These are phyloP conservation scores for Diplodia mutila DNA, from an alignment of 2,329 filamentous ascomycete genomes.

Conservation along the genomic window DNA sequence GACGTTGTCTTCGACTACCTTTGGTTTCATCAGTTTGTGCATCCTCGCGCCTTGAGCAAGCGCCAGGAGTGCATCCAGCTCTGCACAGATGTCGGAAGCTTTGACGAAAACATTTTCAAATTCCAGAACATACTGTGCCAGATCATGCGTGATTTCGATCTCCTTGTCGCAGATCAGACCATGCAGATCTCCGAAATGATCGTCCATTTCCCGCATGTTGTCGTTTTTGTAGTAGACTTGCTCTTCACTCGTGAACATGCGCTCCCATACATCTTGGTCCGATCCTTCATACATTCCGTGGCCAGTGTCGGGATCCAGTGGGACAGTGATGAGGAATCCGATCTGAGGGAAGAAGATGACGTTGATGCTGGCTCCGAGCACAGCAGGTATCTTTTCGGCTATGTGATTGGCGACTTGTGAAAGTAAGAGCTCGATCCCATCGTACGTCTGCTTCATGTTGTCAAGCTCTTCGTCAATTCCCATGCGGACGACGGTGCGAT, in stretches of 20 bases:
- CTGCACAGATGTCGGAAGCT: slow-evolving; percentile 80
- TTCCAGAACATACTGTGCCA: slow-evolving; percentile 71
- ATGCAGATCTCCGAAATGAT: slow-evolving; percentile 81
- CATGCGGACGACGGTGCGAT: slow-evolving; percentile 71
- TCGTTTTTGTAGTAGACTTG: slow-evolving; percentile 82
- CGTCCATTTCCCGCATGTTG: slow-evolving; percentile 79
- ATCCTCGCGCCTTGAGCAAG: slow-evolving; percentile 75
- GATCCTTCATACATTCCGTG: slow-evolving; percentile 66
- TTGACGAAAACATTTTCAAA: slow-evolving; percentile 67
- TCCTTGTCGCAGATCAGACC: slow-evolving; percentile 84
- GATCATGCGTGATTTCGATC: slow-evolving; percentile 81
- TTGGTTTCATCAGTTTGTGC: slow-evolving; percentile 72
- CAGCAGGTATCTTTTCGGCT: slow-evolving; percentile 63
- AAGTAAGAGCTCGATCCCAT: slow-evolving; percentile 75
- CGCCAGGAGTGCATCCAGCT: slow-evolving; percentile 81
- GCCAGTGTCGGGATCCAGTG: slow-evolving; percentile 62
- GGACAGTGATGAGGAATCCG: slow-evolving; percentile 82
- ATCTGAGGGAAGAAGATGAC: slow-evolving; percentile 92
- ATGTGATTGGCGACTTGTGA: slow-evolving; percentile 69
- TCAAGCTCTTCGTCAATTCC: slow-evolving; percentile 79
- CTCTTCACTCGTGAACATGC: slow-evolving; percentile 70
- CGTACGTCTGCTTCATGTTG: slow-evolving; percentile 73
- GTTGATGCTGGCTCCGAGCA: slow-evolving; percentile 61
- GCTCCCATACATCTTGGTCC: slow-evolving; percentile 69
- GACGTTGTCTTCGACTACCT: slow-evolving; percentile 70